Conservation (phyloP, 805 yeast species). For the Pichia heedii region DNA sequence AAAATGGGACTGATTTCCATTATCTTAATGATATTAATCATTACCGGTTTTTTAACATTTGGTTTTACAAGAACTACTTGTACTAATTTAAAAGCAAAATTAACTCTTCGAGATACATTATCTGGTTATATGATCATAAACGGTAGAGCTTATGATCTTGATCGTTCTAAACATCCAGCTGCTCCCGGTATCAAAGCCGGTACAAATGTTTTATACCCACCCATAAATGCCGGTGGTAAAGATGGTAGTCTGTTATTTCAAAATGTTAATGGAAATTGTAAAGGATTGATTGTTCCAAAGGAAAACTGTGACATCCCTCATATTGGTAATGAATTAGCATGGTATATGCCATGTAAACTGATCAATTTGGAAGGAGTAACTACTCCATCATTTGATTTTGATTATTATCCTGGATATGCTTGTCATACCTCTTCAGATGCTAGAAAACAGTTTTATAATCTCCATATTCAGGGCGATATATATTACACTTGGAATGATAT, state of each 20-base stretch:
- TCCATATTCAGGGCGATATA: slow-evolving; percentile 61
- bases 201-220: slow-evolving; percentile 72
- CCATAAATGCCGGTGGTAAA: slow-evolving; percentile 77
- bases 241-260: slow-evolving; percentile 83
- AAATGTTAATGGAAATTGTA: slow-evolving; percentile 87
- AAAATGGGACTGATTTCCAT: slow-evolving; percentile 78
- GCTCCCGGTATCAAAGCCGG: slow-evolving; percentile 71
- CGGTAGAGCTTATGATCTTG: slow-evolving; percentile 71
- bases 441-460: slow-evolving; percentile 54
- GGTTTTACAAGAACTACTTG: slow-evolving; percentile 87
- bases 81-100: slow-evolving; percentile 34
- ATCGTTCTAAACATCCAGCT: slow-evolving; percentile 63
- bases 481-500: slow-evolving; percentile 89
- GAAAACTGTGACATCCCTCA: slow-evolving; percentile 65
- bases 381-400: slow-evolving; percentile 50
- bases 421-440: slow-evolving; percentile 76
- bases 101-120: slow-evolving; percentile 51
- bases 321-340: slow-evolving; percentile 54
- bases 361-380: slow-evolving; percentile 64
- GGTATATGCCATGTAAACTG: slow-evolving; percentile 93
- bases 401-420: slow-evolving; percentile 76
- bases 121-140: slow-evolving; percentile 62
- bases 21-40: slow-evolving; percentile 62
- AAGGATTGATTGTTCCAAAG: slow-evolving; percentile 63
- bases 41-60: slow-evolving; percentile 81